These are phyloP conservation scores for Diaporthe vaccinii DNA, from an alignment of 2,329 filamentous ascomycete species.

Conservation along the genomic window DNA sequence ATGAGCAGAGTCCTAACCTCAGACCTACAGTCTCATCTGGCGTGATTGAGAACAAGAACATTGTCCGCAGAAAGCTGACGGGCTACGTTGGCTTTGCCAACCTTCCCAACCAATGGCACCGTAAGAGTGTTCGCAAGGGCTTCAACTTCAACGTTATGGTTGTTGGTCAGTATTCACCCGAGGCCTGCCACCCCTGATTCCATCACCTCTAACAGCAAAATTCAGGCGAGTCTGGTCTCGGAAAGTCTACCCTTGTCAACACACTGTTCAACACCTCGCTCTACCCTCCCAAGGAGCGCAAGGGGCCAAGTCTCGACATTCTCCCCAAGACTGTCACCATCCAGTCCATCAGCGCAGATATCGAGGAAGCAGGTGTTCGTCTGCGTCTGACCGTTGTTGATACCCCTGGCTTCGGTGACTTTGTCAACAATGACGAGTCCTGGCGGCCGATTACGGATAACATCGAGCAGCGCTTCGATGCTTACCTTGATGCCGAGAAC, in stretches of 20 bases:
- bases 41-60: slow-evolving; percentile 85
- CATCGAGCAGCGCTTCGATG: slow-evolving; percentile 98
- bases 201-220: slow-evolving; percentile 34
- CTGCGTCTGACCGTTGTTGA: slow-evolving; percentile 97
- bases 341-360: slow-evolving; percentile 94
- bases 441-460: slow-evolving; percentile 99
- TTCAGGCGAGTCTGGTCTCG: slow-evolving; percentile 96
- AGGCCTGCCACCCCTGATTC: not conserved
- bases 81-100: slow-evolving; percentile 99
- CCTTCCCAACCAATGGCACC: slow-evolving; percentile 99
- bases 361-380: slow-evolving; percentile 98
- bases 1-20: slow-evolving; percentile 55
- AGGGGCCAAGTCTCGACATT: slow-evolving; percentile 96
- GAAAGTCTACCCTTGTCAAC: slow-evolving; percentile 99
- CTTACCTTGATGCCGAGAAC: slow-evolving; percentile 99
- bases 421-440: slow-evolving; percentile 99
- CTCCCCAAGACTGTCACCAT: slow-evolving; percentile 98
- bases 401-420: slow-evolving; percentile 97
- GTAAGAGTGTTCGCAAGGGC: slow-evolving; percentile 99
- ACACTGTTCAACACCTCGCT: slow-evolving; percentile 99
- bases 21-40: slow-evolving; percentile 56
- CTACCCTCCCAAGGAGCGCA: slow-evolving; percentile 98
- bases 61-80: slow-evolving; percentile 97
- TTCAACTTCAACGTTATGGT: slow-evolving; percentile 99
- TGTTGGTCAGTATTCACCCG: slow-evolving; percentile 78